Evolutionary conservation across 352 stramenopile species (phyloP), one percentile per base, ranked within the genome.

Genomic region (Phytophthora cajani): DNA sequence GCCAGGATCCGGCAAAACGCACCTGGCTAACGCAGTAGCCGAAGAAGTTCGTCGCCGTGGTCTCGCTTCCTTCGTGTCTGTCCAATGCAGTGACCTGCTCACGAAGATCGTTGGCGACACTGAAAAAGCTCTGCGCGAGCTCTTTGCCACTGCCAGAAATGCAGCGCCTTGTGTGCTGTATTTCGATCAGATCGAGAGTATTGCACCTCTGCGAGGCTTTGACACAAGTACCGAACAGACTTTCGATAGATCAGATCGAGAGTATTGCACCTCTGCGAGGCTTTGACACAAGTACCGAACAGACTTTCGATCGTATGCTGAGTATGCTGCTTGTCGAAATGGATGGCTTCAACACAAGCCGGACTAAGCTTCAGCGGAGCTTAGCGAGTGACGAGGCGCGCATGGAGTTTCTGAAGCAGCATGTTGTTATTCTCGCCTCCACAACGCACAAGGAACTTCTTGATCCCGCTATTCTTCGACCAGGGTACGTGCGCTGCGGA

Each of bases 1-100:
- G 14, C 97, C 98, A 12, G 98, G 98, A 47, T 99, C 97, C 56
- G 96, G 97, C n/a, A 99, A 99, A 78, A 99, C 97, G 5, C 79
- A 99, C 46, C 86, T 99, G 52, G 84, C 89, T 5, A 76, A 85
- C 46, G 84, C 81, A 2, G 66, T 96, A 17, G 86, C 84, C 2
- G 63, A 80, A 30, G 79, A 93, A 75, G 74, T 94, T 30, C 80
- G 75, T 33, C 76, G 83, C 5, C 75, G 78, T 51, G 80, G 85
- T 10, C 70, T 94, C 17, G 89, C 88, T 16, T 95, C 89, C 5
- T 97, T 97, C 56, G 81, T 98, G 8, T 88, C 90, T 1, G 88
- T 98, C 17, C 80, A 87, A 49, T 98, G 93, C 71, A 92, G 89
- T 1, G 93, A 98, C 54, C 69, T 98, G 33, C 59, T 96, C 23